Base-by-base conservation (phyloP, 108 stramenopile species). In the Pelagomonas calceolata region DNA sequence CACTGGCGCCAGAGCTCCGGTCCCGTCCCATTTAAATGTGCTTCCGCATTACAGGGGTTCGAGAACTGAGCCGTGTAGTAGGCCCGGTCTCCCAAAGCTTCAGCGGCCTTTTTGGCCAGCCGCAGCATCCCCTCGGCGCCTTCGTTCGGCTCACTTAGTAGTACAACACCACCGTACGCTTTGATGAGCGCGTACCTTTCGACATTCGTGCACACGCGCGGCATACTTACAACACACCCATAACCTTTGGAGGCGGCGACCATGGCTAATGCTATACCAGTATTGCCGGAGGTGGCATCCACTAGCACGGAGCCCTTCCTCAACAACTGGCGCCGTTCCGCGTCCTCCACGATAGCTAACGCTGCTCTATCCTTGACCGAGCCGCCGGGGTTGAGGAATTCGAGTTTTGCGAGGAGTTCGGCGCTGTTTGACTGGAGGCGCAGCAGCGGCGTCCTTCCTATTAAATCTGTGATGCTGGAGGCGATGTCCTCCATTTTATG, bases 241-340 rank as follows among this genome's bases (percentile, higher is more conserved):
- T 86, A 84, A 16, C 85, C 85, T 9, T 44, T 31, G 4, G 80
- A 81, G 26, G 80, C 80, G 26, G 85, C 83, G 35, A 83, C 84
- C 78, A 86, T 82, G 17, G 85, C 85, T 18, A 83, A 73, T 7
- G 68, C 85, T 36, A 86, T 79, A 17, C 85, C 85, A 1, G 84
- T 85, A 80, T 85, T 85, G 5, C 84, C 84, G 33, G 78, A 79
- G 0, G 82, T 85, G n/a, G 82, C 82, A 73, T 85, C 84, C 36
- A 84, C 82, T 26, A 85, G 65, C 3, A 64, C 72, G 21, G 73
- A 68, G 5, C 81, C 83, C 5, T 76, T 72, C 9, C 34, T 69
- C 63, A 85, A 79, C 44, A 64, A 63, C 0, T 82, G 82, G 17
- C 74, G 63, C 46, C 75, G 70, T 73, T 85, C 82, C n/a, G 84